Base-by-base conservation (phyloP, 441 rosid genomes). In the Erodium trifolium region DNA sequence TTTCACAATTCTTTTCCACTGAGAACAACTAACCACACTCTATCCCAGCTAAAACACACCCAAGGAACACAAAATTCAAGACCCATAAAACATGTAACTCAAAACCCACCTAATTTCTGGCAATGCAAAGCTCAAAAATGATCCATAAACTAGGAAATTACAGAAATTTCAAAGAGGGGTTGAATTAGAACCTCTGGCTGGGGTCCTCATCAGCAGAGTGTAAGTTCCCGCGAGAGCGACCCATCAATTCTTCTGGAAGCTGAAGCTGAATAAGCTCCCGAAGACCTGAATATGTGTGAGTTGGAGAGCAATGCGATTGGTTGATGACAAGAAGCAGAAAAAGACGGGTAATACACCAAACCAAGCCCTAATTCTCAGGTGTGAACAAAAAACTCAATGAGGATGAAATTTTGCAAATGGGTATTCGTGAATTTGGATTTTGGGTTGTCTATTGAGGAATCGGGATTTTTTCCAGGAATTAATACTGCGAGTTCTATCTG, bases 151-250 rank as follows among this genome's bases (percentile, higher is more conserved):
- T 35, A 19, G 14, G 66, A 70, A 16, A 3, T 18, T 19, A 45
- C 60, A 35, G 16, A 63, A 12, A 70, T 66, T 49, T 34, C 11
- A 47, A 55, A 72, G 72, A 43, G 45, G 65, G 35, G 14, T 51
- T 34, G 6, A 74, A 66, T 68, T 35, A 73, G 66, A 68, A 93
- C 98, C 97, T 89, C 78, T 88, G 96, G 65, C 88, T 89, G 62
- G 97, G 97, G 82, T 93, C 98, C 68, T 93, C 98, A 70, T 87
- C 93, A 69, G 79, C 74, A 67, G 91, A 82, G 77, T 84, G 89
- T 74, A 91, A 88, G 78, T 93, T 93, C 45, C 94, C 98, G 9
- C 97, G 94, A 78, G 94, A 91, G 66, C 98, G 98, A 76, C 96
- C 97, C 97, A 93, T 93, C 16, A 43, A 66, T 76, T 2, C 66